These are phyloP conservation scores for Filosporella fistucella DNA, from an alignment of 495 filamentous ascomycete species.

Conservation along the genomic window DNA sequence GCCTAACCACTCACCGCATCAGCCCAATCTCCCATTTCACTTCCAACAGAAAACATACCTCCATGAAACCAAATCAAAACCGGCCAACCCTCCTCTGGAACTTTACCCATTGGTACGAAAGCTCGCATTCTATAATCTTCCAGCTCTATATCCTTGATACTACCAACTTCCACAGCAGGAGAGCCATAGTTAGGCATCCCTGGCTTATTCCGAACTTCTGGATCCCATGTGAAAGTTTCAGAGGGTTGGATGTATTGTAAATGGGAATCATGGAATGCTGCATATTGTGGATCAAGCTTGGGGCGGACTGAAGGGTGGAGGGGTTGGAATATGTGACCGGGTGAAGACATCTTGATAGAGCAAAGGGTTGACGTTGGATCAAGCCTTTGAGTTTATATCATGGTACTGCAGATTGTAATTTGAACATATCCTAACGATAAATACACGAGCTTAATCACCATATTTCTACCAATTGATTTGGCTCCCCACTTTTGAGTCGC, in stretches of 20 bases:
- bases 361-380: too few relatives aligned
- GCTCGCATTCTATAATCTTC: not conserved
- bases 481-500: too few relatives aligned
- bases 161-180: conserved; percentile 1
- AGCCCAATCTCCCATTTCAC: too few relatives aligned
- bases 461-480: too few relatives aligned
- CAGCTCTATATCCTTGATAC: not conserved
- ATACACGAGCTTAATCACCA: too few relatives aligned
- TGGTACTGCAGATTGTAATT: too few relatives aligned
- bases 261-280: conserved; percentile 16
- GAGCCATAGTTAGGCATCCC: not conserved
- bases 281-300: conserved; percentile 19
- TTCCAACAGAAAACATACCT: conserved; percentile 11
- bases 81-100: conserved; percentile 14
- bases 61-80: conserved; percentile 25
- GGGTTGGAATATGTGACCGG: too few relatives aligned
- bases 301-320: conserved; percentile 16
- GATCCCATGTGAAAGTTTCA: conserved; percentile 7
- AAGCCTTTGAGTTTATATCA: too few relatives aligned
- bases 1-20: too few relatives aligned
- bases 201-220: not conserved
- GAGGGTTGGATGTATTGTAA: conserved; percentile 17
- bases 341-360: too few relatives aligned
- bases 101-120: conserved; percentile 5
- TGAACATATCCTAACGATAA: too few relatives aligned